Base-by-base conservation (phyloP, 1,139 yeast species). In the Groenewaldozyma sp. region DNA sequence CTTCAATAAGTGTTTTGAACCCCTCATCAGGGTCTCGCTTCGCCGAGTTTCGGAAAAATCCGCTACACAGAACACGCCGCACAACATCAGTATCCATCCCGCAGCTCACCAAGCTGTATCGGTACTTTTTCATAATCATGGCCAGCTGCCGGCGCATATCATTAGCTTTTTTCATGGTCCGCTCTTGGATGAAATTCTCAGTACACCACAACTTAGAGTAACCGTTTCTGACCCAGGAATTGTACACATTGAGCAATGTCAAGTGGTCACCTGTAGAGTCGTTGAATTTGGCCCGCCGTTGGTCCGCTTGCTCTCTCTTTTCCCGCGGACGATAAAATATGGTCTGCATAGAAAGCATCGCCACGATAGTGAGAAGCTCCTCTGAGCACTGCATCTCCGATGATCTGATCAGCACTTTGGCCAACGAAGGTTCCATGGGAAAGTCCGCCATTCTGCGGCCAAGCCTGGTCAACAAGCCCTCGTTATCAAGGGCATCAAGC, bases 351-450 rank as follows among this genome's bases (percentile, higher is more conserved):
- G 94, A 80, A 4, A 88, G 68, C 96, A 93, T 88, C 2, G 97
- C 83, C 42, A 91, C 84, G 19, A 93, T 82, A 0, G 82, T 80
- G 28, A 86, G 64, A 37, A 88, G 73, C 51, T 91, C 98, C 38
- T 82, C 88, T 0, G 93, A 71, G 49, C 98, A 91, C 14, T 71
- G 74, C 47, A 73, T 74, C 19, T 81, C 82, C 4, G 79, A 78
- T 0, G 95, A 82, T 19, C 76, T 71, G 37, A 91, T 71, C 38
- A 93, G 63, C 0, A 94, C 80, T 53, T 84, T 84, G 2, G 97
- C 82, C 45, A 93, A 64, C 4, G 84, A 75, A 0, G 99, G 98
- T 45, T 86, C 95, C 87, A 91, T 86, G 0, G 99, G 98, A 56
- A 88, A 87, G 42, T 82, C 83, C 2, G 94, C 83, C 95, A 91